Base-by-base conservation (phyloP, 2,329 filamentous ascomycete genomes). In the Fusarium newnesense region DNA sequence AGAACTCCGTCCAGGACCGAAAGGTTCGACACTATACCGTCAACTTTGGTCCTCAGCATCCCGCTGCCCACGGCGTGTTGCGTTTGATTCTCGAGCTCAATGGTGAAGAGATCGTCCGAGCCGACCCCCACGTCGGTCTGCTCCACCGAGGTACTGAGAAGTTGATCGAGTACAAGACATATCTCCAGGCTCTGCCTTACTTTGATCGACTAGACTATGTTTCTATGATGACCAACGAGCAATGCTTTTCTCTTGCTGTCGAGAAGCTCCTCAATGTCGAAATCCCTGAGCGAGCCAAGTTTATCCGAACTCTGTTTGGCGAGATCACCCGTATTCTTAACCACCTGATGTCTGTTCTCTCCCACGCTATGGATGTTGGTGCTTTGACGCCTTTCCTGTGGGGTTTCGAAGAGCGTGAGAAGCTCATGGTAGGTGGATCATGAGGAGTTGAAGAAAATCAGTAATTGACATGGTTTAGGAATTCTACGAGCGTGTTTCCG, bases 191-290 rank as follows among this genome's bases (percentile, higher is more conserved):
- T 65, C 88, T 99, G 81, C 96, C 96, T 64, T 99, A 99, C 88
- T 99, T 99, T 83, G 96, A 99, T 86, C 94, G 96, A 78, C 89
- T 99, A 83, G 96, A 99, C 85, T 99, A 99, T 84, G 95, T 98
- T 78, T 98, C 95, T 80, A 99, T 99, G 97, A 99, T 99, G 96
- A 99, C 96, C 80, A 99, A 99, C 85, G 96, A 99, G 88, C 96
- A 99, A 86, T 97, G 95, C 81, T 99, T 94, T 85, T 91, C 95
- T 42, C 89, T 99, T 75, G 96, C 95, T 26, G 96, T 98, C 63
- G 96, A 99, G 89, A 99, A 99, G 89, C 89, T 99, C 69, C 88
- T 99, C 79, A 99, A 99, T 84, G 88, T 99, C 75, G 97, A 99
- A 83, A 94, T 99, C 73, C 96, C 96, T 30, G 93, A 96, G 75